These are phyloP conservation scores for Pyracantha coccinea DNA, from an alignment of 331 rosid genomes.

Conservation along the genomic window DNA sequence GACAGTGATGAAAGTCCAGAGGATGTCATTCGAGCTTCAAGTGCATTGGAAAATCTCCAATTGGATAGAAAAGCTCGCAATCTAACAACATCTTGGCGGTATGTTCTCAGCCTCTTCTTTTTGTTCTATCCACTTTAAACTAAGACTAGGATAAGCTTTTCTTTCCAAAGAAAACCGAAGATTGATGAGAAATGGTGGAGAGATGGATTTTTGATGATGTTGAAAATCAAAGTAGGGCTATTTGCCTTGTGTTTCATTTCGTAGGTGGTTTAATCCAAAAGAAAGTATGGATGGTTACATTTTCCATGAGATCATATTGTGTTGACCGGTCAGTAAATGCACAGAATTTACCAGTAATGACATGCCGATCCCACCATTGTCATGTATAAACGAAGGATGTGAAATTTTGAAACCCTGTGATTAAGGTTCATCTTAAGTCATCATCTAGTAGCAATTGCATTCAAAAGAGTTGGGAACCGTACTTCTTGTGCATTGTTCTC, in stretches of 20 bases:
- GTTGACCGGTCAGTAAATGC: background rate
- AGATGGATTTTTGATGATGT: background rate
- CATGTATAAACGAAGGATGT: background rate
- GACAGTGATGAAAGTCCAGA: conserved; percentile 80
- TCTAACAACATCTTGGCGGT: conserved; percentile 99
- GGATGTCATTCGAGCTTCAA: conserved; percentile 81
- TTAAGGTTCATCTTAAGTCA: background rate
- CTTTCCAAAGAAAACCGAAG: background rate
- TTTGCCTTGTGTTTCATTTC: background rate
- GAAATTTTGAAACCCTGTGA: background rate
- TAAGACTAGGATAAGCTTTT: background rate
- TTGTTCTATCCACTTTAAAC: background rate
- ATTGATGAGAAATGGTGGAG: background rate
- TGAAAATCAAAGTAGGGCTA: background rate
- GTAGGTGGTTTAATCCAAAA: background rate
- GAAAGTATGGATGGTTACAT: background rate
- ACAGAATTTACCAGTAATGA: background rate
- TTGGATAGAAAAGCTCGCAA: conserved; percentile 95
- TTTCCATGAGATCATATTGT: background rate
- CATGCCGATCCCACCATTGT: background rate
- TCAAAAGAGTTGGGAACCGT: background rate
- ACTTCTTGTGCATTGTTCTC: background rate
- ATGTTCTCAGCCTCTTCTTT: conserved; percentile 25
- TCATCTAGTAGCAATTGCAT: background rate
- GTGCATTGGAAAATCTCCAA: conserved; percentile 90